Evolutionary conservation across 768 basidiomycete species (phyloP).

Genomic region (Cystobasidium onofrii): DNA sequence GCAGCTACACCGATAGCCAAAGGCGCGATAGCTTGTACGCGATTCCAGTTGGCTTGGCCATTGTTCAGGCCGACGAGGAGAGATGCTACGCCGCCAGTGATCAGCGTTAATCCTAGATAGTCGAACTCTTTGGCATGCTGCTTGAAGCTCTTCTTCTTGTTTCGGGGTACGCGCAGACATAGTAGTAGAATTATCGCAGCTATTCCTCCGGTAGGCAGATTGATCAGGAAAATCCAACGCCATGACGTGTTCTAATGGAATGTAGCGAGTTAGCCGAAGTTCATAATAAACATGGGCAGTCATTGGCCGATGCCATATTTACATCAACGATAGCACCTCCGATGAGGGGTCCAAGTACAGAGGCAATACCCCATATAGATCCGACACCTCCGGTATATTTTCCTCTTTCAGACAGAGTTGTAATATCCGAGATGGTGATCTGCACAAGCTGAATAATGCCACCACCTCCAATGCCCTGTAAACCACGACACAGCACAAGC

Average conservation of each 20-base stretch:
- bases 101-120: conserved; percentile 46
- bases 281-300: background rate
- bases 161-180: conserved; percentile 46
- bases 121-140: conserved; percentile 45
- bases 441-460: conserved; percentile 36
- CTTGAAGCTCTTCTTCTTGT: conserved; percentile 36
- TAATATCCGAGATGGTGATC: conserved; percentile 44
- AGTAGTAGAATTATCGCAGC: conserved; percentile 45
- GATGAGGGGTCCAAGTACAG: conserved; percentile 43
- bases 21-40: conserved; percentile 34
- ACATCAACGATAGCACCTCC: conserved; percentile 58
- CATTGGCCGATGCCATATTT: background rate
- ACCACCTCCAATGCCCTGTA: conserved; percentile 70
- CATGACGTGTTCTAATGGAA: conserved; percentile 51
- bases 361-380: conserved; percentile 44
- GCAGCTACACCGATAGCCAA: conserved; percentile 35
- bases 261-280: conserved; percentile 42
- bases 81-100: conserved; percentile 43
- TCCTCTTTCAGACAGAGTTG: conserved; percentile 44
- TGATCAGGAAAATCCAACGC: conserved; percentile 57
- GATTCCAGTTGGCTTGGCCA: conserved; percentile 38
- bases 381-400: conserved; percentile 43
- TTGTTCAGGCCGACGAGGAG: conserved; percentile 45
- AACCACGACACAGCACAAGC: conserved; percentile 66
- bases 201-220: conserved; percentile 43